phyloP scores from a whole-genome alignment of 495 filamentous ascomycete species.

The Annulohypoxylon moriforme region DNA sequence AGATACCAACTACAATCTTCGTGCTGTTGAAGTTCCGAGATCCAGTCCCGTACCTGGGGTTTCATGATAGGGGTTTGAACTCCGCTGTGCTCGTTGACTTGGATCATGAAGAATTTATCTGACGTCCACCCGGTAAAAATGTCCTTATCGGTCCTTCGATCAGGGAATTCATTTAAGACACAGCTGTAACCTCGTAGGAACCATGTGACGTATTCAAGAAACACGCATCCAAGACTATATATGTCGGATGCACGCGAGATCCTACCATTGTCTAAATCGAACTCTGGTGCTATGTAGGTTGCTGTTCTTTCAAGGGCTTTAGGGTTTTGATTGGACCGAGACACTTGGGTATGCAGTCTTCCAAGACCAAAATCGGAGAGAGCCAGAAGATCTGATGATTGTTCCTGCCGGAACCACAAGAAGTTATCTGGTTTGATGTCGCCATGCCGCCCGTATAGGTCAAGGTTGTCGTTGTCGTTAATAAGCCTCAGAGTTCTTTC shows the following conservation, averaged over 20 bases:
- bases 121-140: constrained; percentile 14
- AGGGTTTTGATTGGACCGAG: constrained; percentile 33
- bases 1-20: constrained; percentile 27
- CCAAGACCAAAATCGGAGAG: constrained; percentile 37
- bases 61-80: constrained; percentile 28
- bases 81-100: not conserved
- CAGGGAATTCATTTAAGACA: constrained; percentile 16
- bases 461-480: constrained; percentile 35
- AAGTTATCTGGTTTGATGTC: constrained; percentile 57
- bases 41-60: constrained; percentile 14
- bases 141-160: not conserved
- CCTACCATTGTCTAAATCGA: constrained; percentile 17
- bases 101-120: constrained; percentile 35
- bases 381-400: not conserved
- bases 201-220: constrained; percentile 37
- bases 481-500: not conserved
- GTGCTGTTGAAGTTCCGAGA: constrained; percentile 18
- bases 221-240: constrained; percentile 39
- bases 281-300: constrained; percentile 38
- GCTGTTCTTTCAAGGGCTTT: constrained; percentile 3
- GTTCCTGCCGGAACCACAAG: constrained; percentile 44
- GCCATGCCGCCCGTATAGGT: constrained; percentile 47
- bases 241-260: constrained; percentile 41
- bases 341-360: constrained; percentile 35
- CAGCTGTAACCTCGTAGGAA: constrained; percentile 19